phyloP scores from a whole-genome alignment of 768 basidiomycete genomes.

The Kondoa malvinella region DNA sequence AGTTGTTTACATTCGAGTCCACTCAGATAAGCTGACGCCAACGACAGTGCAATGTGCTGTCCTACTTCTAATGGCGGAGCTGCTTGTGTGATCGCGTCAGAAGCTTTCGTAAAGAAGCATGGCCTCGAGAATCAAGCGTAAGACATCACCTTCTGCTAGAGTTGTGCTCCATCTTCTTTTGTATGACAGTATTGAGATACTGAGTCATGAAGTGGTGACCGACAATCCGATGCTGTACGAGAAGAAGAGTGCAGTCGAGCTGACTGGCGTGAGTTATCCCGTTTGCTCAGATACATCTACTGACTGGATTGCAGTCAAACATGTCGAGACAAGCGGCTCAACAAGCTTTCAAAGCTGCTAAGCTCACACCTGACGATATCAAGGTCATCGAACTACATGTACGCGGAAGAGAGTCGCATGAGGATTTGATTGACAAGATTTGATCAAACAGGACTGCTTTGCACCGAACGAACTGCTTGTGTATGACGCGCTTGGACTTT shows the following conservation, averaged over 20 bases:
- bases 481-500: slow-evolving; percentile 64
- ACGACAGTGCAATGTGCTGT: slow-evolving; percentile 73
- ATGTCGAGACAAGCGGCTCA: slow-evolving; percentile 58
- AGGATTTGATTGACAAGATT: too few species aligned
- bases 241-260: slow-evolving; percentile 54
- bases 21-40: slow-evolving; percentile 39
- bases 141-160: slow-evolving; percentile 40
- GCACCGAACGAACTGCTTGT: slow-evolving; percentile 68
- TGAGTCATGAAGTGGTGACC: slow-evolving; percentile 47
- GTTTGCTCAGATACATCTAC: background rate
- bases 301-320: slow-evolving; percentile 20
- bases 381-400: slow-evolving; percentile 72
- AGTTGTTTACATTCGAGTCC: too few species aligned
- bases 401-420: too few species aligned
- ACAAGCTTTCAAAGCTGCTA: slow-evolving; percentile 53
- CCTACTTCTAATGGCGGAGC: slow-evolving; percentile 49
- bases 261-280: slow-evolving; percentile 39
- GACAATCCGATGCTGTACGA: slow-evolving; percentile 52
- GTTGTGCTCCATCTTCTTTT: background rate
- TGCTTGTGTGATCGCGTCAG: slow-evolving; percentile 58
- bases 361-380: slow-evolving; percentile 55
- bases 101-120: slow-evolving; percentile 55
- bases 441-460: too few species aligned
- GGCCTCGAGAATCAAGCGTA: slow-evolving; percentile 70
- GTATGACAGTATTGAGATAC: slow-evolving; percentile 3